Conservation (phyloP, 257 asterid genomes). For the Nyctanthes arbortristis region DNA sequence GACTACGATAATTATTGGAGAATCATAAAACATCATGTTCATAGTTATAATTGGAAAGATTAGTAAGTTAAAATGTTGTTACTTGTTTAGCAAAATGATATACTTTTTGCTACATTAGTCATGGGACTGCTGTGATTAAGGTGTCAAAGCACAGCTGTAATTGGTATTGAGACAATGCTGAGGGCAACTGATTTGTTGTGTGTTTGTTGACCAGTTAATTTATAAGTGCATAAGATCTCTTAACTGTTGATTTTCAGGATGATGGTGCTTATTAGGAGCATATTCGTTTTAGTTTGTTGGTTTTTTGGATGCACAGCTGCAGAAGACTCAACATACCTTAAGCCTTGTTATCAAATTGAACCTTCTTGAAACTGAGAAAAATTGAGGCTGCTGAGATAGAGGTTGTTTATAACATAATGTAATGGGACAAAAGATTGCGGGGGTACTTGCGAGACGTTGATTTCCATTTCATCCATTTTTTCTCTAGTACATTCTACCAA, state of each 20-base stretch:
- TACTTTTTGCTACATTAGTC: neutral
- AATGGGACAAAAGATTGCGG: neutral
- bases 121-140: too few species aligned
- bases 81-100: neutral
- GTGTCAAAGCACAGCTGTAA: too few species aligned
- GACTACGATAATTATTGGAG: neutral
- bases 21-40: neutral
- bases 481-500: neutral
- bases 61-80: neutral
- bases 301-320: neutral
- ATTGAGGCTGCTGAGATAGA: neutral
- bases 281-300: neutral
- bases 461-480: neutral
- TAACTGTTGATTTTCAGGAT: neutral
- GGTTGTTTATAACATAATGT: neutral
- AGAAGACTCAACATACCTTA: neutral
- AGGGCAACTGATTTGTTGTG: neutral
- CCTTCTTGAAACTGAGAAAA: neutral
- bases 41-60: neutral
- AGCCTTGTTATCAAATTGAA: neutral
- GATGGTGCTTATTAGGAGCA: neutral
- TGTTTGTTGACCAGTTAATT: neutral
- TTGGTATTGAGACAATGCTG: too few species aligned
- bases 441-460: neutral
- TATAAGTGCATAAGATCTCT: neutral